Evolutionary conservation across 768 basidiomycete species (phyloP).

Genomic region (Suillus paluster): DNA sequence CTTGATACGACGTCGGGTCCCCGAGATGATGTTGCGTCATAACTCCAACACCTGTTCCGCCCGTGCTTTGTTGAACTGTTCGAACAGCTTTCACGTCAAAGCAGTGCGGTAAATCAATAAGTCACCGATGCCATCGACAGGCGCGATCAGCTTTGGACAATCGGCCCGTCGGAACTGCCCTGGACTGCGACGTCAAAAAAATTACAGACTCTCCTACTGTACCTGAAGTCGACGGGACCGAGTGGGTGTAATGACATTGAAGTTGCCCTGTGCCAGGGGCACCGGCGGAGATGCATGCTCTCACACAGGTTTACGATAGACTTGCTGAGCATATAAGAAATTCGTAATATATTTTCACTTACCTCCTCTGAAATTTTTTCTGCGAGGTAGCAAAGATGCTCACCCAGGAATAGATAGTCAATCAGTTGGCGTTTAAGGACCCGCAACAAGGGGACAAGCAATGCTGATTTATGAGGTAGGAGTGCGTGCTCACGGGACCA

Average conservation of each 20-base stretch:
- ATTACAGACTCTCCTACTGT: not conserved
- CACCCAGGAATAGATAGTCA: not conserved
- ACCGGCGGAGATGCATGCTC: not conserved
- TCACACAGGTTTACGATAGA: not conserved
- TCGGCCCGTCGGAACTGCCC: not conserved
- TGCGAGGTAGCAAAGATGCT: not conserved
- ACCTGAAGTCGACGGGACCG: not conserved
- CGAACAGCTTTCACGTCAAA: not conserved
- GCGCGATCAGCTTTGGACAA: not conserved
- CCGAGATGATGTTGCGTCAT: not conserved
- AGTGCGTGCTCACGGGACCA: too few species aligned
- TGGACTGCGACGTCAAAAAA: not conserved
- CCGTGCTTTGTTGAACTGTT: not conserved
- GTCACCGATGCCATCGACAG: not conserved
- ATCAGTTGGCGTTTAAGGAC: too few species aligned
- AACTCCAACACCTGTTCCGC: too few species aligned
- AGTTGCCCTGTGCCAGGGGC: not conserved
- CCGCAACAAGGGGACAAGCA: too few species aligned
- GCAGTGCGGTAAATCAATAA: not conserved
- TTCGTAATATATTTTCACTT: not conserved
- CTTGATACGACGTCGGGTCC: too few species aligned
- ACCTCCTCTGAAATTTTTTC: not conserved
- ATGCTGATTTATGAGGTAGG: too few species aligned
- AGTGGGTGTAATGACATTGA: not conserved
- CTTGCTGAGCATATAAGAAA: too few species aligned